A percentile compares a stretch with the other conserved stretches of the same genome.
These are phyloP conservation scores for Nicotiana tabacum DNA, from an alignment of 257 asterid genomes.

Conservation along the genomic window DNA sequence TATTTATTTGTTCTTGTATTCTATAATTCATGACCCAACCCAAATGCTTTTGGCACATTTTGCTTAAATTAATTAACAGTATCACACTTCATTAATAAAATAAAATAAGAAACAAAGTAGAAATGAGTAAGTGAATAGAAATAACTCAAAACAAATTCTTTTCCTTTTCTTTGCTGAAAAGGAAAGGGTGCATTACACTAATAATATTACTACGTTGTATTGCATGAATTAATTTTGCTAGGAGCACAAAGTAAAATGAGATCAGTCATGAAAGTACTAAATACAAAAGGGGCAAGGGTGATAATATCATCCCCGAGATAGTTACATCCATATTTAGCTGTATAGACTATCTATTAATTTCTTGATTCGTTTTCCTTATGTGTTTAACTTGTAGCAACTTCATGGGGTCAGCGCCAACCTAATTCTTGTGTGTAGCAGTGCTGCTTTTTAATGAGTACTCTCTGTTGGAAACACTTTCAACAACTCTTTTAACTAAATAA, in stretches of 20 bases:
- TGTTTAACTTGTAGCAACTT: too few species aligned
- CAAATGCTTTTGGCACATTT: too few species aligned
- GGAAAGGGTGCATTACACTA: background rate
- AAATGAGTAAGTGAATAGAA: background rate
- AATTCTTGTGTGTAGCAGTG: too few species aligned
- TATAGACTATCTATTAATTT: background rate
- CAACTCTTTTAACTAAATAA: background rate
- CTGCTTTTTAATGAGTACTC: background rate
- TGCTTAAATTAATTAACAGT: background rate
- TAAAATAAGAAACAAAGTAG: background rate
- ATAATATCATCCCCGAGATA: background rate
- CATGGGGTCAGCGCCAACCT: too few species aligned
- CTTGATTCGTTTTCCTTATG: background rate
- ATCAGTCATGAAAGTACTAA: background rate
- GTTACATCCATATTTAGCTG: background rate
- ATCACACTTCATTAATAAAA: too few species aligned
- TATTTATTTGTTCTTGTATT: too few species aligned
- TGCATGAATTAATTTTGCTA: background rate
- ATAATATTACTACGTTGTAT: background rate
- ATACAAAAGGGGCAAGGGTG: background rate
- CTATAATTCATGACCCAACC: too few species aligned
- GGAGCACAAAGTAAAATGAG: background rate
- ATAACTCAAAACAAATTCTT: background rate
- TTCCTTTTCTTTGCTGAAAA: background rate
- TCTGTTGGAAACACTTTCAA: background rate